Evolutionary conservation across 2,329 filamentous ascomycete genomes (phyloP), one percentile per base, ranked within the genome.

Genomic region (Phaeosphaeria sp.): DNA sequence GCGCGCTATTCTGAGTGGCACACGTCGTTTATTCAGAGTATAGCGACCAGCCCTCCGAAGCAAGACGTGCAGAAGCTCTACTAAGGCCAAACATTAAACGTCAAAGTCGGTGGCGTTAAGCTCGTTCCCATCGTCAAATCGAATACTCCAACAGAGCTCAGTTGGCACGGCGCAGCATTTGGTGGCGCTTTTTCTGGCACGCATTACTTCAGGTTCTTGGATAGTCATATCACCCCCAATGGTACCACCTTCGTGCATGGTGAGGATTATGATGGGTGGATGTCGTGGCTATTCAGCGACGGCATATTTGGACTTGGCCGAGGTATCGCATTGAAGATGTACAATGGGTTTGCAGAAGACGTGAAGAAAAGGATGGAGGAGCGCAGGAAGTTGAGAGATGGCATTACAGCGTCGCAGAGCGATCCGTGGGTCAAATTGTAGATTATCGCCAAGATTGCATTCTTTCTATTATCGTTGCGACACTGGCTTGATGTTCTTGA

Each of bases 401-500:
- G 42, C 10, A 42, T 48, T 44, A n/a, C 15, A 22, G 21, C 30
- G 18, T 21, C 46, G 33, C 33, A 47, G 20, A 43, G 11, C n/a
- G 20, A 43, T 11, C 30, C 30, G 6, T 36, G 30, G 30, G 30
- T 36, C 9, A 36, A 36, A 11, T 11, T 36, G 9, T 36, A 36
- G 13, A 11, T 13, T 3, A 11, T 3, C 30, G 30, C 13, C 13
- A 11, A 36, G 3, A 7, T 15, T 36, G 13, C 30, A 36, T 7
- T 7, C 3, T 11, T 36, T 36, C 30, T 7, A 11, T 13, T 11
- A 36, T 52, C 17, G 42, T 52, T 48, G 41, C 9, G 51, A 54
- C 11, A 52, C 46, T 25, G 66, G 52, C 49, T 66, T 71, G 20
- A 78, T 54, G 0, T 53, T 66, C 66, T 87, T 87, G 71, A 88